These are phyloP conservation scores for Microbotryum silenes-acaulis DNA, from an alignment of 1,284 basidiomycete genomes.

Conservation along the genomic window DNA sequence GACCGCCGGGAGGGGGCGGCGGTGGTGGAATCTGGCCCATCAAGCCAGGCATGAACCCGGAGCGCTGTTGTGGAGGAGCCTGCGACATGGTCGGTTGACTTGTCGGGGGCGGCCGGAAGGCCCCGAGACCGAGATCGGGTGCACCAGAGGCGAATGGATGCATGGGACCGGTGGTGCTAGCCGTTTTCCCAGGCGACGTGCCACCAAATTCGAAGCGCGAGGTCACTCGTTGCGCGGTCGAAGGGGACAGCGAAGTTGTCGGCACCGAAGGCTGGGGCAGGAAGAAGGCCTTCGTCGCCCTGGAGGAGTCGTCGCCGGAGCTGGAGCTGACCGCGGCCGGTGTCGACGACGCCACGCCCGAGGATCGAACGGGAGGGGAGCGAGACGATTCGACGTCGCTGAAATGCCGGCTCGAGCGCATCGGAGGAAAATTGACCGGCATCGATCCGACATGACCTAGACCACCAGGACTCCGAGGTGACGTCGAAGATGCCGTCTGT, in stretches of 20 bases:
- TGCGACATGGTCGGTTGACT: too few relatives aligned
- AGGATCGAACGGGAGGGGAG: slow-evolving; percentile 2
- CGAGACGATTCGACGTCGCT: slow-evolving; percentile 11
- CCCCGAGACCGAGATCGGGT: neutral
- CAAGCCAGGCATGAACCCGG: too few relatives aligned
- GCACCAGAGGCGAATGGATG: neutral
- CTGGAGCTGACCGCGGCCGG: neutral
- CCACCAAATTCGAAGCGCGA: slow-evolving; percentile 26
- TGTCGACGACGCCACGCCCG: neutral
- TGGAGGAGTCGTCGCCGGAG: slow-evolving; percentile 4
- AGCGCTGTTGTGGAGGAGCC: too few relatives aligned
- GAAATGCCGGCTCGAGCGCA: slow-evolving; percentile 4
- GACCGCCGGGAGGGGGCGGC: neutral
- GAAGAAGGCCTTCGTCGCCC: slow-evolving; percentile 23
- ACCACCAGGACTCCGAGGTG: neutral
- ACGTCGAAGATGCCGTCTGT: neutral
- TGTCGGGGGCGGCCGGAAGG: neutral
- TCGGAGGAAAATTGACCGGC: slow-evolving; percentile 25
- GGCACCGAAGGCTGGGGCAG: slow-evolving; percentile 22
- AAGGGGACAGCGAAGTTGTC: slow-evolving; percentile 22
- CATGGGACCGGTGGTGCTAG: neutral
- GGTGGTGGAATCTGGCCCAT: neutral
- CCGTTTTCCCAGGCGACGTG: neutral
- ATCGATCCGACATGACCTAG: slow-evolving; percentile 21
- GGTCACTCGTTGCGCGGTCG: slow-evolving; percentile 11